A percentile compares a stretch with the other conserved stretches of the same genome.
These are phyloP conservation scores for Rhodotorula kratochvilovae DNA, from an alignment of 768 basidiomycete species.

Conservation along the genomic window DNA sequence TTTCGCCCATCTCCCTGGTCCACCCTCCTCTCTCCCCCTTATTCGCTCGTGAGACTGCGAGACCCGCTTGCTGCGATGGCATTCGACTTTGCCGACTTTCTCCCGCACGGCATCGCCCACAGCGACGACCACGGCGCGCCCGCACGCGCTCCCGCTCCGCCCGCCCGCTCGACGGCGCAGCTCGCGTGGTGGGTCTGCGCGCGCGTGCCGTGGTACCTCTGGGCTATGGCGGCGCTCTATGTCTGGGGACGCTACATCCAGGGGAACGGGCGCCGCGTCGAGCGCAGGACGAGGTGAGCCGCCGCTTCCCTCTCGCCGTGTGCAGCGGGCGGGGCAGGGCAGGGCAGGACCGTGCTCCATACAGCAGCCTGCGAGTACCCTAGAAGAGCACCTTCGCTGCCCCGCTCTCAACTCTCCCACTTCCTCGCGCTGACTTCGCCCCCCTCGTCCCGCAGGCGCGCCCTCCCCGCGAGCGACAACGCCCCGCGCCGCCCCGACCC, in stretches of 20 bases:
- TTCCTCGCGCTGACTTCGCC: neutral
- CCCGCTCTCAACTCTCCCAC: no score
- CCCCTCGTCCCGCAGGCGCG: neutral
- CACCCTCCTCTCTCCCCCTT: no score
- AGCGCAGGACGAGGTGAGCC: neutral
- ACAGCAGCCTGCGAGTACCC: no score
- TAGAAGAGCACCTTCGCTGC: no score
- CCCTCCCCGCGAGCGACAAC: neutral
- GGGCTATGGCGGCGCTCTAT: neutral
- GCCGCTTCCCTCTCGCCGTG: neutral
- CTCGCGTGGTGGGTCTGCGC: neutral
- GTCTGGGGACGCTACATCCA: neutral
- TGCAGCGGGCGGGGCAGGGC: neutral
- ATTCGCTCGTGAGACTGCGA: no score
- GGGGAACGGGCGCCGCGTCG: no score
- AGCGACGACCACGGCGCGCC: neutral
- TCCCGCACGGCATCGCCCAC: neutral
- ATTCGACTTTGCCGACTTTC: neutral
- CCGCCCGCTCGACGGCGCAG: neutral
- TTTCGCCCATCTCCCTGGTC: no score
- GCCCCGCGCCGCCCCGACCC: neutral
- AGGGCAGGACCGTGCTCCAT: no score
- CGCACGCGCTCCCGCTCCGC: no score
- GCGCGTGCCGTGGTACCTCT: conserved; percentile 7
- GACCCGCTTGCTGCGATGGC: neutral